These are phyloP conservation scores for Pichia sp. DNA, from an alignment of 1,139 yeast species.

Conservation along the genomic window DNA sequence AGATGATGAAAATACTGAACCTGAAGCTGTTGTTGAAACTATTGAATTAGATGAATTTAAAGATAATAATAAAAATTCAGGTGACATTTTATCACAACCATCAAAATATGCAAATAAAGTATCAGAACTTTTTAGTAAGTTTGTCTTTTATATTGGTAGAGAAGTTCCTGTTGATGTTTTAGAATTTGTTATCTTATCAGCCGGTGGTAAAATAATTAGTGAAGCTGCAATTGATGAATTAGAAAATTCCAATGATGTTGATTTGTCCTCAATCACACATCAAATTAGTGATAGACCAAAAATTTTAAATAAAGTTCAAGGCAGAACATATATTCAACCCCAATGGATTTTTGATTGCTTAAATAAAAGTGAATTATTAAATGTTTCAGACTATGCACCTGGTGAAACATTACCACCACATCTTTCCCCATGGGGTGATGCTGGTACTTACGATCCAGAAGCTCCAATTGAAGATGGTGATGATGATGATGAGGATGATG, in stretches of 20 bases:
- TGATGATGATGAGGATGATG: constrained; percentile 46
- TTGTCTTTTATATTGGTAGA: constrained; percentile 84
- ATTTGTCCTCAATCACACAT: constrained; percentile 72
- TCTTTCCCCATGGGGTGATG: constrained; percentile 98
- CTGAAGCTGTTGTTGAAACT: constrained; percentile 35
- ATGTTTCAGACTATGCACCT: constrained; percentile 80
- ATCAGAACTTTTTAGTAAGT: constrained; percentile 61
- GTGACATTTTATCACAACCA: constrained; percentile 81
- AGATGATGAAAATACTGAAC: constrained; percentile 36
- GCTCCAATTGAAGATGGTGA: constrained; percentile 40
- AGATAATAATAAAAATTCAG: constrained; percentile 49
- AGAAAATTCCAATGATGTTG: constrained; percentile 41
- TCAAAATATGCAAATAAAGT: constrained; percentile 51
- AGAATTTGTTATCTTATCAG: constrained; percentile 79
- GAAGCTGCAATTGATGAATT: constrained; percentile 81
- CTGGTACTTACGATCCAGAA: constrained; percentile 82
- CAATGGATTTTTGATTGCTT: constrained; percentile 96
- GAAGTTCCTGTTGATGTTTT: constrained; percentile 91
- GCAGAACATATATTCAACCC: constrained; percentile 92
- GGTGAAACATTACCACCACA: constrained; percentile 97
- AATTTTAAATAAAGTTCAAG: constrained; percentile 68
- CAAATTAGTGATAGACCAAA: constrained; percentile 93
- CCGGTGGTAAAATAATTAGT: constrained; percentile 82
- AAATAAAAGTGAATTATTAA: constrained; percentile 66
- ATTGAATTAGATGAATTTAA: constrained; percentile 68